These are phyloP conservation scores for Penicillium desertorum DNA, from an alignment of 495 filamentous ascomycete genomes.

Conservation along the genomic window DNA sequence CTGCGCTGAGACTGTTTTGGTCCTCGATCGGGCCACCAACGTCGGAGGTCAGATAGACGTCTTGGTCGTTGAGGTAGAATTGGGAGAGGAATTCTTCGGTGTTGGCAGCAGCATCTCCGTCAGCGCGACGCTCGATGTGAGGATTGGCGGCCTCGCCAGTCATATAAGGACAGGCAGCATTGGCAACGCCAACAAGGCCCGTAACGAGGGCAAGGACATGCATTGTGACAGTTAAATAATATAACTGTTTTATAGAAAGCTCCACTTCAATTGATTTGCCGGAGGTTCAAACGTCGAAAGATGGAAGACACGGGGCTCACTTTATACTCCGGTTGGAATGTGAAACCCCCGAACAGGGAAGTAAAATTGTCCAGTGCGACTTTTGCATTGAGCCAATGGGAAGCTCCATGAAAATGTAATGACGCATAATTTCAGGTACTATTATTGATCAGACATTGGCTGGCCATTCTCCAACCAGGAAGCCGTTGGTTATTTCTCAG, in stretches of 20 bases:
- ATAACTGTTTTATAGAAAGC: not conserved
- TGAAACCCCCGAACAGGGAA: not conserved
- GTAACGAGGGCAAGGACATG: slow-evolving; percentile 27
- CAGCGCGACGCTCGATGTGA: slow-evolving; percentile 28
- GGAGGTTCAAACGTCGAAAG: not conserved
- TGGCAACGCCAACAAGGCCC: slow-evolving; percentile 40
- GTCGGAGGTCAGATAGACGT: slow-evolving; percentile 66
- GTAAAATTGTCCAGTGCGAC: not conserved
- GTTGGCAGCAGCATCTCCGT: slow-evolving; percentile 32
- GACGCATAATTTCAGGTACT: not conserved
- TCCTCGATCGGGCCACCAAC: slow-evolving; percentile 74
- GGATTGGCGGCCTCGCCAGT: slow-evolving; percentile 29
- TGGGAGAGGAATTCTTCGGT: slow-evolving; percentile 54
- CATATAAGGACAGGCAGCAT: slow-evolving; percentile 47
- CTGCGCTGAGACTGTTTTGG: slow-evolving; percentile 67
- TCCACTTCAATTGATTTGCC: not conserved
- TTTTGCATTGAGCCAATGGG: slow-evolving; percentile 4
- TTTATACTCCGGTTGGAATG: slow-evolving; percentile 2
- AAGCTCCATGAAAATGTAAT: not conserved
- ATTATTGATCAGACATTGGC: slow-evolving; percentile 4
- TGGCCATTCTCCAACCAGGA: slow-evolving; percentile 10
- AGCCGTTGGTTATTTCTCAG: slow-evolving; percentile 4
- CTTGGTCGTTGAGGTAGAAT: slow-evolving; percentile 63
- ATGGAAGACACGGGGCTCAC: not conserved
- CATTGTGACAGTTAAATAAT: slow-evolving; percentile 24